Evolutionary conservation across 768 basidiomycete species (phyloP), one percentile per base, ranked within the genome.

Genomic region (Leccinum aurantiacum): DNA sequence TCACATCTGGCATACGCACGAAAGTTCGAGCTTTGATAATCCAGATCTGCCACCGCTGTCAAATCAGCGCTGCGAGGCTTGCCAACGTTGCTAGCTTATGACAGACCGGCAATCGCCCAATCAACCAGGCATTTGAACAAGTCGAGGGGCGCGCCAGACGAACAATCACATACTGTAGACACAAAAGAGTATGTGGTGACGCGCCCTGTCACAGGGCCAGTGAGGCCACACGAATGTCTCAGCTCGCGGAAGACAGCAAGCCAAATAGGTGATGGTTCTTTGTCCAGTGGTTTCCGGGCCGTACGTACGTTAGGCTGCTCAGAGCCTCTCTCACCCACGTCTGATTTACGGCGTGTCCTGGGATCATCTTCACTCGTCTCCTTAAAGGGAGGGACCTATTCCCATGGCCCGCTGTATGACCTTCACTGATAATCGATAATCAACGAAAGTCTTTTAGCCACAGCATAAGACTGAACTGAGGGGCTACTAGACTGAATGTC

Each of bases 221-320:
- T 24, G 29, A 50, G 48, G 24, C 65, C 60, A 52, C 58, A 57
- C 56, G 58, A 35, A 63, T 22, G 49, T 24, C 44, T 37, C 25
- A 22, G 37, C 57, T 56, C 19, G 27, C 31, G 48, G 53, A 59
- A 52, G 47, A 44, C 49, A 59, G 52, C 17, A 11, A 52, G 24
- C 70, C 46, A 60, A 63, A 64, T 58, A n/a, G 0, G 62, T 57
- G 4, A 11, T 2, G 35, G 37, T 65, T 67, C 65, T 58, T 60
- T 62, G 60, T 61, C 29, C n/a, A n/a, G n/a, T 31, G 33, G 8
- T 44, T 54, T 62, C 44, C 38, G 38, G 38, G 13, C 33, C 55
- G 58, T 54, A 57, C 38, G 29, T 52, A 29, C 27, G 27, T 29
- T 29, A 29, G n/a, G 24, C 33, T 44, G 51, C 29, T 29, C 29